Conservation (phyloP, 768 basidiomycete species). For the Russula sp. region DNA sequence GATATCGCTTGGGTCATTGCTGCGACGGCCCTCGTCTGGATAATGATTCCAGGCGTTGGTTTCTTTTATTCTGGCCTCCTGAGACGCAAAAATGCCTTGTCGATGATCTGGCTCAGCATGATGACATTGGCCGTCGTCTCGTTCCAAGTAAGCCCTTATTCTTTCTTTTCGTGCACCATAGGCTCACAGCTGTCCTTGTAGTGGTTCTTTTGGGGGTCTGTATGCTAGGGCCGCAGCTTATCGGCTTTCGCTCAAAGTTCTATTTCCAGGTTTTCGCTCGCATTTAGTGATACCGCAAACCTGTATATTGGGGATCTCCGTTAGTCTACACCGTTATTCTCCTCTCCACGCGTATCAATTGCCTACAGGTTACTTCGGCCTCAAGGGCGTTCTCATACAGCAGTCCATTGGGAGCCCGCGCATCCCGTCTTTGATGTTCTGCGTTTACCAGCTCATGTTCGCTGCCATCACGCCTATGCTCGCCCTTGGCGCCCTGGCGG, state of each 20-base stretch:
- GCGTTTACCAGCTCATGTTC: conserved; percentile 87
- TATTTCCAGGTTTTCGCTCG: conserved; percentile 55
- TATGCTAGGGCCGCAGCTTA: background rate
- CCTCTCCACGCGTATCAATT: background rate
- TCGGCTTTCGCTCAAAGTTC: background rate
- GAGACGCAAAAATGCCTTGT: conserved; percentile 88
- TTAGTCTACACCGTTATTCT: conserved; percentile 32
- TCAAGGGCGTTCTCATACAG: conserved; percentile 69
- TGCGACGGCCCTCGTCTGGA: conserved; percentile 73
- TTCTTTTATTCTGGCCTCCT: conserved; percentile 90
- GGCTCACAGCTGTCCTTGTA: conserved; percentile 34
- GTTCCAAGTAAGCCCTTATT: conserved; percentile 54
- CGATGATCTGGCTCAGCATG: conserved; percentile 81
- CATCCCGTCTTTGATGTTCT: conserved; percentile 72
- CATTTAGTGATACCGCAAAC: conserved; percentile 74
- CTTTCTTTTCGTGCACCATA: background rate
- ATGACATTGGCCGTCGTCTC: conserved; percentile 71
- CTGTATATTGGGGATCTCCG: conserved; percentile 83
- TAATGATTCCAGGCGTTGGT: conserved; percentile 63
- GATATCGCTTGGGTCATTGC: conserved; percentile 67
- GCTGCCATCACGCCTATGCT: conserved; percentile 88
- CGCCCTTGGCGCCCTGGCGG: conserved; percentile 88
- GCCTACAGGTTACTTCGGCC: conserved; percentile 66
- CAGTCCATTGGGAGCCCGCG: conserved; percentile 67
- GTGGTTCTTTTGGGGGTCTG: conserved; percentile 94